These are phyloP conservation scores for Diaporthe sp. DNA, from an alignment of 2,329 filamentous ascomycete species.

Conservation along the genomic window DNA sequence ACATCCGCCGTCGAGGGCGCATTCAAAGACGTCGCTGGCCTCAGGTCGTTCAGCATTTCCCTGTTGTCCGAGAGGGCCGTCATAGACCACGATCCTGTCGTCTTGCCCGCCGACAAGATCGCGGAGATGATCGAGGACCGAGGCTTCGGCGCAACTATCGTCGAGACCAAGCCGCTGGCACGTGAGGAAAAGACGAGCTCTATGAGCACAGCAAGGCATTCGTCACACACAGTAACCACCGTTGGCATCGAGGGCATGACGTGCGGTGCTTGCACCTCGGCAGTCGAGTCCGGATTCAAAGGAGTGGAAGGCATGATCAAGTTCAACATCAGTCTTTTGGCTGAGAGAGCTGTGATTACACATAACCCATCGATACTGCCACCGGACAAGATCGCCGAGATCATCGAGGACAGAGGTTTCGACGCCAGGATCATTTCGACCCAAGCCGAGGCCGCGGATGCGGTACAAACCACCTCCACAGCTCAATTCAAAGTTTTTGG, in stretches of 20 bases:
- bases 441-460: slow-evolving; percentile 66
- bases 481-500: slow-evolving; percentile 89
- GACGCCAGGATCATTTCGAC: slow-evolving; percentile 87
- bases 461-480: slow-evolving; percentile 66
- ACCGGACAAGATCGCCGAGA: slow-evolving; percentile 79
- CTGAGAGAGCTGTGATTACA: slow-evolving; percentile 88
- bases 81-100: slow-evolving; percentile 77
- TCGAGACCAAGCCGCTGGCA: slow-evolving; percentile 72
- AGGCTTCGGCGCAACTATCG: slow-evolving; percentile 82
- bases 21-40: slow-evolving; percentile 78
- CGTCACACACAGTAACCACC: slow-evolving; percentile 76
- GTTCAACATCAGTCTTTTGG: slow-evolving; percentile 95
- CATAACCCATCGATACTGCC: slow-evolving; percentile 81
- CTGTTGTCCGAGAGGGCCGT: slow-evolving; percentile 87
- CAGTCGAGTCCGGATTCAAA: slow-evolving; percentile 85
- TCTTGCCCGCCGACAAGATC: slow-evolving; percentile 64
- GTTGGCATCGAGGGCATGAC: slow-evolving; percentile 97
- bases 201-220: slow-evolving; percentile 44
- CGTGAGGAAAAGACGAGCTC: slow-evolving; percentile 47
- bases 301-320: slow-evolving; percentile 81
- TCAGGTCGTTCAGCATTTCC: slow-evolving; percentile 84
- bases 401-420: slow-evolving; percentile 91
- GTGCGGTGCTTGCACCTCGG: slow-evolving; percentile 94
- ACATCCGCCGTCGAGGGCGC: slow-evolving; percentile 86
- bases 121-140: slow-evolving; percentile 73